Evolutionary conservation across 202 grass and related monocot species (phyloP).

Genomic region (Carex arenaria): DNA sequence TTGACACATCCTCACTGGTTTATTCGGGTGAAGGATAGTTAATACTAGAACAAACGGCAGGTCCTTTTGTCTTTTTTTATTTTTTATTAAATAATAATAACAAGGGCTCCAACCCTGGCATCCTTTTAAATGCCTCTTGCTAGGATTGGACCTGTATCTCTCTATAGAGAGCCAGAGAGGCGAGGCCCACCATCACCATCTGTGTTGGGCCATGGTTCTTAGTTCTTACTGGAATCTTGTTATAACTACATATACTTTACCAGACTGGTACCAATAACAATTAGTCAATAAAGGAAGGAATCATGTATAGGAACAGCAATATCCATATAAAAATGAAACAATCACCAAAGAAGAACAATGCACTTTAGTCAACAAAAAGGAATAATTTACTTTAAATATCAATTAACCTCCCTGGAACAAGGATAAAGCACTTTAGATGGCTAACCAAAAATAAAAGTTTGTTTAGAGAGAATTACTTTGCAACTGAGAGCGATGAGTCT

Average conservation of each 20-base stretch:
- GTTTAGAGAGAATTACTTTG: slow-evolving; percentile 53
- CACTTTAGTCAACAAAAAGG: neutral
- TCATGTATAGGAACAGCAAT: neutral
- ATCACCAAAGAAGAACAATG: slow-evolving; percentile 4
- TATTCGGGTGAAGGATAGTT: neutral
- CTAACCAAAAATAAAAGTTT: slow-evolving; percentile 26
- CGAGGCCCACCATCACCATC: neutral
- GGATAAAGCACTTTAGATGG: neutral
- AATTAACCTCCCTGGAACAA: neutral
- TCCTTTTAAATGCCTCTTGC: neutral
- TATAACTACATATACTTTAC: neutral
- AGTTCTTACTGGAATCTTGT: neutral
- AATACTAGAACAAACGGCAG: neutral
- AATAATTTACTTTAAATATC: neutral
- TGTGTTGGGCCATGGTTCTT: neutral
- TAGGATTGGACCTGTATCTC: neutral
- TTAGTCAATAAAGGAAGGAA: neutral
- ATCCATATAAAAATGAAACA: neutral
- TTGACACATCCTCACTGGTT: neutral
- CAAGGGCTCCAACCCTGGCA: neutral
- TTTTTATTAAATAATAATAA: neutral
- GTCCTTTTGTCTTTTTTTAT: neutral
- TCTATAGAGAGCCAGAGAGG: neutral
- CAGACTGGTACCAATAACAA: neutral
- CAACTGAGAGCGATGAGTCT: slow-evolving; percentile 39